Conservation (phyloP, 2,329 filamentous ascomycete genomes). For the Cordyceps fumosorosea region DNA sequence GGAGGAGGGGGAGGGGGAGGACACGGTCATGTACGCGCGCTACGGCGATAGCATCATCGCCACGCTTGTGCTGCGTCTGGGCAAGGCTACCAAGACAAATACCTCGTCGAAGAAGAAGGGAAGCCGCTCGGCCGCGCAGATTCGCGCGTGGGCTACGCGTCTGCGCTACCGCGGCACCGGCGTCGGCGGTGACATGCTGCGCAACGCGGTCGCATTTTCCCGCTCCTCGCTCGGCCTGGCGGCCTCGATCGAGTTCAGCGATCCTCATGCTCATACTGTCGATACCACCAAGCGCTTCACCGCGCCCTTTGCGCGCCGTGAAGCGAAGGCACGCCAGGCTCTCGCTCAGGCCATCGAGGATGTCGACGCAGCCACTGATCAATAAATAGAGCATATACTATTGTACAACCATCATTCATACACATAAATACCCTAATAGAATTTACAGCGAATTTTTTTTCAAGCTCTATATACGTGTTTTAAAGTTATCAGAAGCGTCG, state of each 20-base stretch:
- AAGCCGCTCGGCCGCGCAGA: slow-evolving; percentile 53
- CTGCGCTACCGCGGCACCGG: slow-evolving; percentile 63
- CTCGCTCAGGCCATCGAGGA: slow-evolving; percentile 28
- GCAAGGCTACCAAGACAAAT: slow-evolving; percentile 23
- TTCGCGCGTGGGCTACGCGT: slow-evolving; percentile 76
- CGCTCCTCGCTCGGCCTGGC: slow-evolving; percentile 56
- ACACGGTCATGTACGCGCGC: slow-evolving; percentile 57
- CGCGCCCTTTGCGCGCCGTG: slow-evolving; percentile 46
- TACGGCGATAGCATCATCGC: slow-evolving; percentile 63
- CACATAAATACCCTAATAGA: not conserved
- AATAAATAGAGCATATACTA: not conserved
- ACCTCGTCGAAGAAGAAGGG: not conserved
- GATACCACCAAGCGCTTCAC: slow-evolving; percentile 55
- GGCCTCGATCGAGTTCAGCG: slow-evolving; percentile 59
- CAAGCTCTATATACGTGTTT: no score
- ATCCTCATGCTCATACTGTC: slow-evolving; percentile 67
- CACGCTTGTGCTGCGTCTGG: slow-evolving; percentile 59
- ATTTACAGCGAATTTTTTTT: not conserved
- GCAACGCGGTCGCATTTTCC: slow-evolving; percentile 61
- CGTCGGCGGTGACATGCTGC: slow-evolving; percentile 64
- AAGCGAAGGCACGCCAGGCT: slow-evolving; percentile 45
- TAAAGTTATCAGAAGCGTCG: no score
- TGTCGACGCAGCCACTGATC: not conserved
- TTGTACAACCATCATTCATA: not conserved
- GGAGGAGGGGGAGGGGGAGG: slow-evolving; percentile 37